Percentiles rank a stretch among this genome's conserved stretches.
Evolutionary conservation across 345 rosid species (phyloP).

Genomic region (Sonneratia caseolaris): DNA sequence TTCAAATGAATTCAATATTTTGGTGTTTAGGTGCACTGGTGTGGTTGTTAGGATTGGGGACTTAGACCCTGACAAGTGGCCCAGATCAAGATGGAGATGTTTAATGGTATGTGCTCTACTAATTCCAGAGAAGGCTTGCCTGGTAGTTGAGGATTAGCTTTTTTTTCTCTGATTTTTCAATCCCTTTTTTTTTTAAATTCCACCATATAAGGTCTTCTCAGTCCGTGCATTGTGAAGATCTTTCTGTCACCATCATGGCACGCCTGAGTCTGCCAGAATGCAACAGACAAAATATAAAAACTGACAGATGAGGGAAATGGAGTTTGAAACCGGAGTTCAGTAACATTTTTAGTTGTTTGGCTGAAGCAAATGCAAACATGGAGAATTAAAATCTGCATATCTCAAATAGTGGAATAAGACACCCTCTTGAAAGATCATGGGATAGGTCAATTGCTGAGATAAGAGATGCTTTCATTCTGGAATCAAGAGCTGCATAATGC

Average conservation of each 20-base stretch:
- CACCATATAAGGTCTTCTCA: not conserved
- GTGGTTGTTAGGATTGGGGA: slow-evolving; percentile 60
- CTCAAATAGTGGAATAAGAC: not conserved
- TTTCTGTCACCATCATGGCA: not conserved
- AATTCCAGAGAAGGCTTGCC: not conserved
- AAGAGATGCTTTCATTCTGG: not conserved
- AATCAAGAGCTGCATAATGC: not conserved
- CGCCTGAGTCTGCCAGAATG: not conserved
- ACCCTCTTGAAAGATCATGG: not conserved
- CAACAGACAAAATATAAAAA: not conserved
- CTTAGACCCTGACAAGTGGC: slow-evolving; percentile 78
- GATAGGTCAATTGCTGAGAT: not conserved
- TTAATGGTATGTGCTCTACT: slow-evolving; percentile 44
- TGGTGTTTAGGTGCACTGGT: slow-evolving; percentile 52
- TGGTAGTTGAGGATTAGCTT: not conserved
- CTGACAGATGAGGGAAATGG: not conserved
- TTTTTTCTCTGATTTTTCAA: not conserved
- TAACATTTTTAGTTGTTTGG: too few relatives aligned
- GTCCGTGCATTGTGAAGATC: not conserved
- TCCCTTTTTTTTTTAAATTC: not conserved
- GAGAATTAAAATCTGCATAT: not conserved
- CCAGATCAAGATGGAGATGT: slow-evolving; percentile 91
- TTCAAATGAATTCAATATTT: not conserved
- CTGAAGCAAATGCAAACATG: not conserved
- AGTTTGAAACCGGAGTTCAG: not conserved